Evolutionary conservation across 2,329 filamentous ascomycete genomes (phyloP).

Genomic region (Leptographium lundbergii): DNA sequence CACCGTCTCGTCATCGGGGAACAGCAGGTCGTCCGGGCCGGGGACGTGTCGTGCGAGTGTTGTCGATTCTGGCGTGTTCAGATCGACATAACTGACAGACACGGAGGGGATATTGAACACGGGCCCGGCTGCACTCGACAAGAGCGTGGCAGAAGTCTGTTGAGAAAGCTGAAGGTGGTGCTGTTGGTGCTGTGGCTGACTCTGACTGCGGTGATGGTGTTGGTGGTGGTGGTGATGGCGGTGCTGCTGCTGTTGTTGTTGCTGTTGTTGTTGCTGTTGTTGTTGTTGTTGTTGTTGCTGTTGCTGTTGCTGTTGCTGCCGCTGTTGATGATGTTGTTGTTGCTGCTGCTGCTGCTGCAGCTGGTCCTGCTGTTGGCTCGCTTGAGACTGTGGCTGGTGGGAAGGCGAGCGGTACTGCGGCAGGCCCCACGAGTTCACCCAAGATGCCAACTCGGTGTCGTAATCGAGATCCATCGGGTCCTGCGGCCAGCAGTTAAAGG

Average conservation of each 20-base stretch:
- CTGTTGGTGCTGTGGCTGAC: background rate
- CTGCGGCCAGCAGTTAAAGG: conserved; percentile 8
- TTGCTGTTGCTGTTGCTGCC: background rate
- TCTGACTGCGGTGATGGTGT: background rate
- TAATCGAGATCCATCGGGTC: conserved; percentile 19
- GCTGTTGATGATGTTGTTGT: background rate
- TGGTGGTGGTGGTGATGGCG: background rate
- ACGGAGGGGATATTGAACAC: background rate
- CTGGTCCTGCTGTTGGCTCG: conserved; percentile 1
- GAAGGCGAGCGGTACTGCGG: background rate
- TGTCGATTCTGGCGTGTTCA: background rate
- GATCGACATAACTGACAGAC: background rate
- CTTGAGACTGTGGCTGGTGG: conserved; percentile 4
- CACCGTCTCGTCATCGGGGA: conserved; percentile 12
- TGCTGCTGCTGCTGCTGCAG: background rate
- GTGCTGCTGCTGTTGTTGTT: background rate
- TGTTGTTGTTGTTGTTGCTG: background rate
- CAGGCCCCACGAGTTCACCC: conserved; percentile 10
- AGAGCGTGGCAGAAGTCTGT: background rate
- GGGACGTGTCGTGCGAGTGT: background rate
- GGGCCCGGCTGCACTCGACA: background rate
- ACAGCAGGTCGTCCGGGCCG: conserved; percentile 11
- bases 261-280: background rate
- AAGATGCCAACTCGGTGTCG: conserved; percentile 15
- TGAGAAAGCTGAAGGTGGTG: background rate